These are phyloP conservation scores for Collariella sp. DNA, from an alignment of 495 filamentous ascomycete species.

Conservation along the genomic window DNA sequence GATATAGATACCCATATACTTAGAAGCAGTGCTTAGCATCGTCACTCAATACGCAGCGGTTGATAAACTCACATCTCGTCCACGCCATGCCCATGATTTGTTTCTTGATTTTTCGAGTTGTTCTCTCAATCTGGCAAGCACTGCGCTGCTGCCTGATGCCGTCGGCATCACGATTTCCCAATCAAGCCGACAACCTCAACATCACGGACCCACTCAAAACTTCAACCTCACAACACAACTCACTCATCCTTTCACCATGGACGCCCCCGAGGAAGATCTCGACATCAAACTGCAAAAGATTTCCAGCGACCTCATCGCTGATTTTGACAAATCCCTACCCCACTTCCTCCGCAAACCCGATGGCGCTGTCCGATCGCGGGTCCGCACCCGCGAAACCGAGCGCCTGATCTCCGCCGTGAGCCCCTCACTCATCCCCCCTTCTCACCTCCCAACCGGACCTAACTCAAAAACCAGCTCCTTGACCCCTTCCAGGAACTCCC, in stretches of 20 bases:
- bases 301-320: slow-evolving; percentile 56
- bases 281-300: slow-evolving; percentile 67
- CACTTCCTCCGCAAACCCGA: slow-evolving; percentile 43
- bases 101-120: background rate
- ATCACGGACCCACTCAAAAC: background rate
- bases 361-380: slow-evolving; percentile 32
- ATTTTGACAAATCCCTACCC: slow-evolving; percentile 50
- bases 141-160: slow-evolving; percentile 4
- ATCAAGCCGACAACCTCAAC: background rate
- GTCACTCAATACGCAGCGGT: no score
- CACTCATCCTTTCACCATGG: slow-evolving; percentile 27
- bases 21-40: background rate
- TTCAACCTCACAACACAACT: background rate
- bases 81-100: background rate
- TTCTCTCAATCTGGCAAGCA: background rate
- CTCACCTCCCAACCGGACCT: background rate
- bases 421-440: background rate
- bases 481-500: slow-evolving; percentile 94
- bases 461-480: slow-evolving; percentile 43
- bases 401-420: slow-evolving; percentile 39
- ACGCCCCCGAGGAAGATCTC: slow-evolving; percentile 46
- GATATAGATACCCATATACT: background rate
- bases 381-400: slow-evolving; percentile 37
- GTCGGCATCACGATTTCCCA: background rate
- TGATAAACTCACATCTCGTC: no score